phyloP scores from a whole-genome alignment of 2,329 filamentous ascomycete species.

The Alternaria longipes region DNA sequence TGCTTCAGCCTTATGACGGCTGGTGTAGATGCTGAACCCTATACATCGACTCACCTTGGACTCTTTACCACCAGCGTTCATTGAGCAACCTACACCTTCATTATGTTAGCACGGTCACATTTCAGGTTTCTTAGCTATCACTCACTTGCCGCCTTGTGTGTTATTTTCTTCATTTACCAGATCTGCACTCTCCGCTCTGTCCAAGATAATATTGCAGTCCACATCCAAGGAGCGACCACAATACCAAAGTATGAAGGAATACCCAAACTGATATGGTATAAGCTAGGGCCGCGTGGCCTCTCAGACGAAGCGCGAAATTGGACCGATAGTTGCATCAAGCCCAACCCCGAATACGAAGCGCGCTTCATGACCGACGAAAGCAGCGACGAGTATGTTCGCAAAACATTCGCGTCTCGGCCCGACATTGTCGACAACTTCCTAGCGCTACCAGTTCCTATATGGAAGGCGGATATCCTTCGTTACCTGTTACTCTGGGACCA shows the following conservation, averaged over 20 bases:
- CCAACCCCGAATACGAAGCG: conserved; percentile 40
- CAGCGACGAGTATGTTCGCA: conserved; percentile 43
- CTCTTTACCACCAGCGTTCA: background rate
- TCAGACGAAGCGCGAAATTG: conserved; percentile 39
- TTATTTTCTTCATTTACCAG: conserved; percentile 2
- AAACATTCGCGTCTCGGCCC: conserved; percentile 44
- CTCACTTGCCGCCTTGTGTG: conserved; percentile 1
- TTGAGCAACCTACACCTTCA: background rate
- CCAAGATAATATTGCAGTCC: background rate
- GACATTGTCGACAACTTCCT: conserved; percentile 52
- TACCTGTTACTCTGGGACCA: conserved; percentile 53
- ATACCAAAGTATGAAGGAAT: conserved; percentile 23
- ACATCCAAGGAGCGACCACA: background rate
- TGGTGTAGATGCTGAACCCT: background rate
- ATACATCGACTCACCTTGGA: background rate
- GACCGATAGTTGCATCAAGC: conserved; percentile 43
- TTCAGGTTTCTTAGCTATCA: conserved; percentile 6
- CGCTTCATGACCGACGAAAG: conserved; percentile 45
- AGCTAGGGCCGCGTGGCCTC: conserved; percentile 50
- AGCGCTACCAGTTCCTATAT: conserved; percentile 47
- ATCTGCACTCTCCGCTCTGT: conserved; percentile 1
- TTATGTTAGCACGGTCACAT: background rate
- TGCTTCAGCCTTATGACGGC: background rate
- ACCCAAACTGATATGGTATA: conserved; percentile 52
- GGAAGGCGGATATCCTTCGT: conserved; percentile 54